phyloP scores from a whole-genome alignment of 371 early-diverging fungal genomes.

The Nematocida ausubeli region DNA sequence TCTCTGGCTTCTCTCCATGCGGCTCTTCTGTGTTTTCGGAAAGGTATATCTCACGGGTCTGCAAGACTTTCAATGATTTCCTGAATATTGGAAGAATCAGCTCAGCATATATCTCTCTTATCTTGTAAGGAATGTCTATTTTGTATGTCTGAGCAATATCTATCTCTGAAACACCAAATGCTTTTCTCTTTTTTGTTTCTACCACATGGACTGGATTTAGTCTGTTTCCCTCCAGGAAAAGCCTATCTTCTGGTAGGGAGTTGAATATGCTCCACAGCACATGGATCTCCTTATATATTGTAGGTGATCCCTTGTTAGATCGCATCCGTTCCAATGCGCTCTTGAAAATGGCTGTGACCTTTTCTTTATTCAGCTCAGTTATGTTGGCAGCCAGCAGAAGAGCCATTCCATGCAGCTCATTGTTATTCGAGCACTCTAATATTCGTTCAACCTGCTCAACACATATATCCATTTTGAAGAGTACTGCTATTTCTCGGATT shows the following conservation, averaged over 20 bases:
- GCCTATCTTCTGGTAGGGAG: background rate
- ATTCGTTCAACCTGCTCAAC: background rate
- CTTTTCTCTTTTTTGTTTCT: conserved; percentile 17
- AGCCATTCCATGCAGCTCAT: conserved; percentile 28
- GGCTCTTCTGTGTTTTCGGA: background rate
- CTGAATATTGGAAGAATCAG: conserved; percentile 5
- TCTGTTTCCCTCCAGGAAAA: conserved; percentile 24
- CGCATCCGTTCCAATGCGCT: background rate
- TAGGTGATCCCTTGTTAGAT: background rate
- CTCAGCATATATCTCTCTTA: conserved; percentile 6
- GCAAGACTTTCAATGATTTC: conserved; percentile 9
- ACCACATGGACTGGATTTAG: conserved; percentile 29
- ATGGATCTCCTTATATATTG: conserved; percentile 4
- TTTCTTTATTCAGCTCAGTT: background rate
- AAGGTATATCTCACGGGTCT: conserved; percentile 37
- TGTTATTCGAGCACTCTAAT: background rate
- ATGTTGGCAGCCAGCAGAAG: conserved; percentile 2
- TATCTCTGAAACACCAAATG: background rate
- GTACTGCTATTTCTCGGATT: conserved; percentile 14
- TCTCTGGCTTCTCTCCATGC: background rate
- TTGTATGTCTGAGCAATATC: background rate
- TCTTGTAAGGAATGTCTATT: background rate
- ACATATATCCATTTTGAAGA: background rate
- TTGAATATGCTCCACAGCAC: conserved; percentile 44
- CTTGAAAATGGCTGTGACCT: background rate